Conservation (phyloP, 306 rosid species). For the Citrullus amarus region DNA sequence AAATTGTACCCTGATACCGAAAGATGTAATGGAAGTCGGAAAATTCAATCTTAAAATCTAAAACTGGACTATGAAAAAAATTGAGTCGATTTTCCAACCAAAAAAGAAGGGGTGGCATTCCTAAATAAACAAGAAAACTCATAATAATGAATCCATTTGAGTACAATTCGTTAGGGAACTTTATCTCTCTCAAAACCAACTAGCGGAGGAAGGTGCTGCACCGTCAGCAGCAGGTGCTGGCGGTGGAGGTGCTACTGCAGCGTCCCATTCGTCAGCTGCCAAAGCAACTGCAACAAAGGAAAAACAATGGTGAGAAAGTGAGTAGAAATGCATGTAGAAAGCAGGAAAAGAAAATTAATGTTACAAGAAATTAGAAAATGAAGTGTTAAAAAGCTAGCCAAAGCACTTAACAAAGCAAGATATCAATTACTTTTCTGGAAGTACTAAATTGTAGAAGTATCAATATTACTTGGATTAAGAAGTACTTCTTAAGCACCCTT, state of each 20-base stretch:
- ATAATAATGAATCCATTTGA: neutral
- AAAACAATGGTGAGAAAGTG: neutral
- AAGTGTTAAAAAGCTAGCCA: too few relatives aligned
- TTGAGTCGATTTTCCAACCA: neutral
- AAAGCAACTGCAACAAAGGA: neutral
- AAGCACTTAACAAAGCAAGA: neutral
- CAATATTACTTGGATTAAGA: too few relatives aligned
- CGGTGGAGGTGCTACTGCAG: conserved; percentile 11
- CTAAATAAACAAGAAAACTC: neutral
- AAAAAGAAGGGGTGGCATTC: neutral
- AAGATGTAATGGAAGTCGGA: neutral
- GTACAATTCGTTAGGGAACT: neutral
- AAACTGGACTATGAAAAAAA: neutral
- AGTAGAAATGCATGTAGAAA: neutral
- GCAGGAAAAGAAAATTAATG: neutral
- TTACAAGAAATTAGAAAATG: too few relatives aligned
- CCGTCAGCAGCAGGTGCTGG: conserved; percentile 2
- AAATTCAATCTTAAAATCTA: neutral
- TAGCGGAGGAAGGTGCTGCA: neutral
- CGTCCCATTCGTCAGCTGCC: conserved; percentile 25
- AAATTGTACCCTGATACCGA: neutral
- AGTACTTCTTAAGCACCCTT: neutral
- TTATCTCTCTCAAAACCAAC: conserved; percentile 15
- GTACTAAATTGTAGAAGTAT: too few relatives aligned
- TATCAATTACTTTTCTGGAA: neutral